Percentiles rank a stretch among this genome's conserved stretches.
Evolutionary conservation across 805 yeast genomes (phyloP).

Genomic region (Saturnispora gosingensis): DNA sequence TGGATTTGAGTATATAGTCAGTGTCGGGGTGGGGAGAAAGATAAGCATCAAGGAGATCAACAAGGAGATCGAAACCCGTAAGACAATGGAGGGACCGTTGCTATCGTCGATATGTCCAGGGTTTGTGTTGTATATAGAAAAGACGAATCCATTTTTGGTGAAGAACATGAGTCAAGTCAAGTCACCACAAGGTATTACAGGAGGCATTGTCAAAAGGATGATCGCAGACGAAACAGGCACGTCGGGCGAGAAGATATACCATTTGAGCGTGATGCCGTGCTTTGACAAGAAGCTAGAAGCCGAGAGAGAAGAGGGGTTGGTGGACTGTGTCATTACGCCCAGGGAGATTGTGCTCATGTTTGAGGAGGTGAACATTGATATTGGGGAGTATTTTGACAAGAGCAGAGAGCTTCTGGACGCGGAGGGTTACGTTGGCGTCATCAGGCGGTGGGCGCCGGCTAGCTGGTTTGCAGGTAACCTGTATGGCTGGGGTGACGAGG

Average conservation of each 20-base stretch:
- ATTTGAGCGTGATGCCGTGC: slow-evolving; percentile 89
- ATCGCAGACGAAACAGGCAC: slow-evolving; percentile 15
- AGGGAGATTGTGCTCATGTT: slow-evolving; percentile 56
- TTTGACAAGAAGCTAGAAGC: slow-evolving; percentile 95
- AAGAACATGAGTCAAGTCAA: slow-evolving; percentile 64
- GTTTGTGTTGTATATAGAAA: slow-evolving; percentile 91
- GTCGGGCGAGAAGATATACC: slow-evolving; percentile 46
- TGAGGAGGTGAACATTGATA: slow-evolving; percentile 39
- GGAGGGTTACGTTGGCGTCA: slow-evolving; percentile 8
- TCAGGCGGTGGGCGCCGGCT: slow-evolving; percentile 36
- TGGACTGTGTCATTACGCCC: slow-evolving; percentile 92
- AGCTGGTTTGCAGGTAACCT: slow-evolving; percentile 45
- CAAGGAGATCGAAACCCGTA: slow-evolving; percentile 26
- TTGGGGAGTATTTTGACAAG: slow-evolving; percentile 20
- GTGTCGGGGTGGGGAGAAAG: slow-evolving; percentile 74
- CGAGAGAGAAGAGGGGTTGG: slow-evolving; percentile 58
- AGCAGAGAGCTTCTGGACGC: slow-evolving; percentile 10
- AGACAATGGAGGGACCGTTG: slow-evolving; percentile 32
- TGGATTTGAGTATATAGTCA: slow-evolving; percentile 69
- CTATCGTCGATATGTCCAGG: slow-evolving; percentile 87
- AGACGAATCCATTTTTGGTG: slow-evolving; percentile 81
- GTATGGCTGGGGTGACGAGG: slow-evolving; percentile 60
- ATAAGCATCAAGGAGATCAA: slow-evolving; percentile 46
- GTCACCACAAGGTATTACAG: slow-evolving; percentile 93
- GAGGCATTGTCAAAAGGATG: slow-evolving; percentile 52